phyloP scores from a whole-genome alignment of 352 stramenopile species.

The Discostella stelligera region DNA sequence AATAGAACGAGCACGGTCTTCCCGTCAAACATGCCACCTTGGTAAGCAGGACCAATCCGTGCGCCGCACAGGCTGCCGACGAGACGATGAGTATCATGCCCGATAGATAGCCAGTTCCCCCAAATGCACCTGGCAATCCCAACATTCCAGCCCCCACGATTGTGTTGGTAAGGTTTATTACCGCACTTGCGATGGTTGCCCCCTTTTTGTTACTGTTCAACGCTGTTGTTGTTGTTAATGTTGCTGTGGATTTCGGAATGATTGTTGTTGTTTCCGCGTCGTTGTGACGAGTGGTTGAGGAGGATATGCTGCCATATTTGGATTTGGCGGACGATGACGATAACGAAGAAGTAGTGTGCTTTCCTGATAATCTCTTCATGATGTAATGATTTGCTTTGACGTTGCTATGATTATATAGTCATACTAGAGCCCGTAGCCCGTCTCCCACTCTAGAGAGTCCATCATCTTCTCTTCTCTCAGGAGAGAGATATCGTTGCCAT shows the following conservation, averaged over 20 bases:
- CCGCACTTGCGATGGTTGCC: conserved; percentile 38
- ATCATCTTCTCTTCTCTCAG: too few relatives aligned
- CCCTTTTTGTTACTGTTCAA: conserved; percentile 10
- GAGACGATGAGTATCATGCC: conserved; percentile 48
- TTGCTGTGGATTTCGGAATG: neutral
- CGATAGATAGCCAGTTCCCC: conserved; percentile 38
- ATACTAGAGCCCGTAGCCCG: too few relatives aligned
- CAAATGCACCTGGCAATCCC: conserved; percentile 59
- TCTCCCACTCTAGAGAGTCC: too few relatives aligned
- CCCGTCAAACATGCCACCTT: conserved; percentile 24
- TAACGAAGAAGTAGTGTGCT: neutral
- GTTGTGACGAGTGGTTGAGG: neutral
- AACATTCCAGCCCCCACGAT: conserved; percentile 65
- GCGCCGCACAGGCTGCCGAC: conserved; percentile 37
- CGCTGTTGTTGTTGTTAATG: neutral
- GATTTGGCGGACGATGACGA: neutral
- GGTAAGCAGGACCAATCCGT: conserved; percentile 49
- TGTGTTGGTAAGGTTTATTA: conserved; percentile 63
- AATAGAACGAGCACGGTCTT: conserved; percentile 55
- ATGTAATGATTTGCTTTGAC: neutral
- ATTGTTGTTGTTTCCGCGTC: neutral
- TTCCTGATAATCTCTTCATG: neutral
- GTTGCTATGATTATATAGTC: too few relatives aligned
- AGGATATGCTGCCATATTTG: conserved; percentile 8
- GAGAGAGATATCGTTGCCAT: too few relatives aligned